Evolutionary conservation across 1,284 basidiomycete species (phyloP).

Genomic region (Rhodotorula sp.): DNA sequence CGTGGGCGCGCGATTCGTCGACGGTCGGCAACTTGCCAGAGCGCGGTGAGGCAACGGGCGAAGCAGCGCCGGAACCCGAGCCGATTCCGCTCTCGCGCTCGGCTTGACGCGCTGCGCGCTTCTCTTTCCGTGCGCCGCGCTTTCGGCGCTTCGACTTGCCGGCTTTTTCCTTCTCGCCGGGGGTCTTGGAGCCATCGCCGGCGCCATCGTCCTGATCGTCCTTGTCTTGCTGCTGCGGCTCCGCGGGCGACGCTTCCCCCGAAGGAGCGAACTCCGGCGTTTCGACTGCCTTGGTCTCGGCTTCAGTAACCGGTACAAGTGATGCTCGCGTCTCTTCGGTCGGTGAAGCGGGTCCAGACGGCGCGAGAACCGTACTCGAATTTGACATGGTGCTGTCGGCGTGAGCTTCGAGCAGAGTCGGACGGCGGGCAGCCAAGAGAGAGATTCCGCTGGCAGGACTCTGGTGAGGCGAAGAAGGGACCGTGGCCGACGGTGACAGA

Average conservation of each 20-base stretch:
- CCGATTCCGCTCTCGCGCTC: slow-evolving; percentile 47
- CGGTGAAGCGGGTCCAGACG: not conserved
- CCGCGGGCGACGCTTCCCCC: not conserved
- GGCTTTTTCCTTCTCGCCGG: slow-evolving; percentile 50
- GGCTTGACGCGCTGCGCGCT: slow-evolving; percentile 50
- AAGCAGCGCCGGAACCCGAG: slow-evolving; percentile 1
- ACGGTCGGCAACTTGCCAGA: slow-evolving; percentile 15
- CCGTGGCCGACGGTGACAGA: not conserved
- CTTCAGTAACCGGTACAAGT: too few relatives aligned
- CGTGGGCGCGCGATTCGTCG: slow-evolving; percentile 40
- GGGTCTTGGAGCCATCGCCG: slow-evolving; percentile 34
- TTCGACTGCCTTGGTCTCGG: not conserved
- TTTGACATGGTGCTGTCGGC: not conserved
- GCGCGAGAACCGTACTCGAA: slow-evolving; percentile 2
- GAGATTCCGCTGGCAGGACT: not conserved
- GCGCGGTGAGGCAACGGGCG: slow-evolving; percentile 14
- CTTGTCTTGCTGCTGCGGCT: not conserved
- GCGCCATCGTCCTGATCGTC: not conserved
- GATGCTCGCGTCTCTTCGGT: not conserved
- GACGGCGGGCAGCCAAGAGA: slow-evolving; percentile 6
- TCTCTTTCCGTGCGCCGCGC: slow-evolving; percentile 64
- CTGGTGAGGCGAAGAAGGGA: not conserved
- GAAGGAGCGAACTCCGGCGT: too few relatives aligned
- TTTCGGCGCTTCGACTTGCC: slow-evolving; percentile 65
- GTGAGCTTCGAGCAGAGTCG: slow-evolving; percentile 2